A percentile compares a stretch with the other conserved stretches of the same genome.
Conservation (phyloP, 305 asterid species). For the Ilex paraguariensis region DNA sequence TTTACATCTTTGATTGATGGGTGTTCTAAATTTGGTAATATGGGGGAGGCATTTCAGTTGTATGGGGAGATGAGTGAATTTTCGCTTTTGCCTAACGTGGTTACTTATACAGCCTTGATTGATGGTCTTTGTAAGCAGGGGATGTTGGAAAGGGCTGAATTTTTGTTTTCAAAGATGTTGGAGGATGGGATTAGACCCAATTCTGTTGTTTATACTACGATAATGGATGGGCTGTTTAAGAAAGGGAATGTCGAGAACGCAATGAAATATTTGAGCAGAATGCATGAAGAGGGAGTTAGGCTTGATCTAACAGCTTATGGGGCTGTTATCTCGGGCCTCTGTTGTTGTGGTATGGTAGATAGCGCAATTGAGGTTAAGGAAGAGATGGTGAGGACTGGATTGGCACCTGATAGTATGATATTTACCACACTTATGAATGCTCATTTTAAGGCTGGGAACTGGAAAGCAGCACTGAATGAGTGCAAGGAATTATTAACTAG, state of each 20-base stretch:
- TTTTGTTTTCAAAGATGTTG: conserved; percentile 13
- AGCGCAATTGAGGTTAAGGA: conserved; percentile 12
- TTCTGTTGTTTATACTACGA: conserved; percentile 16
- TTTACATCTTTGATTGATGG: conserved; percentile 21
- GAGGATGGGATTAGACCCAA: conserved; percentile 15
- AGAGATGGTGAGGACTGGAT: conserved; percentile 8
- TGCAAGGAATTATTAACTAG: conserved; percentile 13
- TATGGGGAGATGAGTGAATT: conserved; percentile 8
- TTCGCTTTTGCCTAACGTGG: conserved; percentile 8
- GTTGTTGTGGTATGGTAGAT: conserved; percentile 5
- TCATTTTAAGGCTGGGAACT: conserved; percentile 10
- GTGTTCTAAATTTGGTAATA: conserved; percentile 17
- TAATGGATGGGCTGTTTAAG: conserved; percentile 16
- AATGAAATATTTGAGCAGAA: conserved; percentile 10
- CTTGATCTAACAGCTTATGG: conserved; percentile 19
- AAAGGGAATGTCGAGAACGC: conserved; percentile 11
- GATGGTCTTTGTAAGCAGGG: conserved; percentile 14
- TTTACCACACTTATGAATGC: conserved; percentile 12
- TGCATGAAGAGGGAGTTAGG: conserved; percentile 15
- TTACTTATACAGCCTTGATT: conserved; percentile 15
- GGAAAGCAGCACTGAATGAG: conserved; percentile 13
- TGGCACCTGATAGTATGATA: conserved; percentile 11
- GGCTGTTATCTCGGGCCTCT: conserved; percentile 11
- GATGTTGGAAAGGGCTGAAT: conserved; percentile 12
- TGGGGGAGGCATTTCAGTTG: conserved; percentile 12